phyloP scores from a whole-genome alignment of 352 stramenopile genomes.

The Globisporangium uncinulatum region DNA sequence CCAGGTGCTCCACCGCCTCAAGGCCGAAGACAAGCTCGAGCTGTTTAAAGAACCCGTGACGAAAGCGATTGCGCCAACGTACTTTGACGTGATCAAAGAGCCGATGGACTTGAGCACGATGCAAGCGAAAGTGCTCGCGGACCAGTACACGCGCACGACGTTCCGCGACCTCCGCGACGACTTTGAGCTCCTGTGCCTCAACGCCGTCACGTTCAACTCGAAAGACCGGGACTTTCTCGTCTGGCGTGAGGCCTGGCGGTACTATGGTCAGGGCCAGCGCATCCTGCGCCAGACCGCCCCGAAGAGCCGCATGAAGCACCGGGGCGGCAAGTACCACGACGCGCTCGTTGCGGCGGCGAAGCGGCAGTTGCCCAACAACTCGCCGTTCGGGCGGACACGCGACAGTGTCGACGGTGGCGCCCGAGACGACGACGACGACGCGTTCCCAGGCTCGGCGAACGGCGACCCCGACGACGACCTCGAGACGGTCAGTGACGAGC shows the following conservation, averaged over 20 bases:
- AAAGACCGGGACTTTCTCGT: slow-evolving; percentile 85
- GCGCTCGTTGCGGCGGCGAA: slow-evolving; percentile 67
- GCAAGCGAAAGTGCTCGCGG: slow-evolving; percentile 57
- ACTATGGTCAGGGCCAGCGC: slow-evolving; percentile 78
- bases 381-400: slow-evolving; percentile 35
- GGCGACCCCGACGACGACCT: slow-evolving; percentile 20
- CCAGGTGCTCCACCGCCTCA: slow-evolving; percentile 52
- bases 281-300: slow-evolving; percentile 70
- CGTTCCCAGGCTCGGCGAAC: slow-evolving; percentile 17
- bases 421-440: slow-evolving; percentile 12
- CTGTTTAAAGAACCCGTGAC: slow-evolving; percentile 94
- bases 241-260: slow-evolving; percentile 92
- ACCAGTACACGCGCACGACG: slow-evolving; percentile 62
- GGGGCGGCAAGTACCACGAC: slow-evolving; percentile 64
- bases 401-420: background rate
- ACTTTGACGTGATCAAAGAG: slow-evolving; percentile 90
- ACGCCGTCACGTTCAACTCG: slow-evolving; percentile 95
- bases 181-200: slow-evolving; percentile 95
- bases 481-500: slow-evolving; percentile 11
- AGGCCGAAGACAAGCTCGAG: slow-evolving; percentile 75
- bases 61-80: slow-evolving; percentile 89
- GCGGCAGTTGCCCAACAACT: slow-evolving; percentile 79
- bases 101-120: slow-evolving; percentile 94
- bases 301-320: slow-evolving; percentile 74
- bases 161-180: slow-evolving; percentile 85